Conservation (phyloP, 2,329 filamentous ascomycete species). For the Elsinoe batatas region DNA sequence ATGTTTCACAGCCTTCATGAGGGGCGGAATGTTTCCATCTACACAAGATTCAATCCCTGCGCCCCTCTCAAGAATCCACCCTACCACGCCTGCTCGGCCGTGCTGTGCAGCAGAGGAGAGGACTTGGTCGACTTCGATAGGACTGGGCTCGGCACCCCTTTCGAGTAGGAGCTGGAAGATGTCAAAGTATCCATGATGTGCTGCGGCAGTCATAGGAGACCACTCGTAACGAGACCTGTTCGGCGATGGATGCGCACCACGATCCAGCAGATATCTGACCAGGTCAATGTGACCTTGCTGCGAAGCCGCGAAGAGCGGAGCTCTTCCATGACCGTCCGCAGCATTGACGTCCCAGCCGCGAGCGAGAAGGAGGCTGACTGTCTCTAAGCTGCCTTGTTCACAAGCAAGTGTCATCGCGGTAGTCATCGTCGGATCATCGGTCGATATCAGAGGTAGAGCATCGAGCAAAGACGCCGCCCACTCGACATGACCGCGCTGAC, state of each 20-base stretch:
- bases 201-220: not conserved
- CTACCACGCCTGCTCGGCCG: not conserved
- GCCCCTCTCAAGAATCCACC: not conserved
- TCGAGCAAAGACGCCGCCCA: too few relatives aligned
- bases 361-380: too few relatives aligned
- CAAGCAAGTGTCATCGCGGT: too few relatives aligned
- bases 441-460: too few relatives aligned
- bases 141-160: not conserved
- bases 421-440: too few relatives aligned
- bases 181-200: not conserved
- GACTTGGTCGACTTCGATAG: not conserved
- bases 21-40: too few relatives aligned
- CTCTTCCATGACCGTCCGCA: not conserved
- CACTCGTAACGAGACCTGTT: not conserved
- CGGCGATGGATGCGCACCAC: not conserved
- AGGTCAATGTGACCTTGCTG: not conserved
- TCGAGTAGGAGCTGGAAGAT: not conserved
- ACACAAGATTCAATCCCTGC: not conserved
- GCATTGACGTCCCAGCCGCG: not conserved
- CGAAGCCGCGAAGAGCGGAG: not conserved
- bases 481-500: too few relatives aligned
- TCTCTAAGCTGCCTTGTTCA: too few relatives aligned
- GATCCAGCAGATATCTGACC: not conserved
- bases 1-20: too few relatives aligned
- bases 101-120: not conserved